Evolutionary conservation across 441 rosid genomes (phyloP), one percentile per base, ranked within the genome.

Genomic region (Breynia disticha): DNA sequence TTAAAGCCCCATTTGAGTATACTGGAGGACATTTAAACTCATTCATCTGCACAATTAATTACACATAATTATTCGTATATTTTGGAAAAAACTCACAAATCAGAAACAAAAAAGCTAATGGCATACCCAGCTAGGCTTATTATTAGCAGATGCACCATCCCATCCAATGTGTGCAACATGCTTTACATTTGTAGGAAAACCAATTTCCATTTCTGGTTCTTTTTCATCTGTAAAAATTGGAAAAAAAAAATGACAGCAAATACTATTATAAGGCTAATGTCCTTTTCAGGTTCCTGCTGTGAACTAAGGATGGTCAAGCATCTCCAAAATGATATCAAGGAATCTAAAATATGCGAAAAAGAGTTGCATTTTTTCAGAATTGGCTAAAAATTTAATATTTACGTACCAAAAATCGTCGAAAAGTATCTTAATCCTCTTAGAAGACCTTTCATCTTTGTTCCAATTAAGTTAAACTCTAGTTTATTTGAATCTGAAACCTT

Each of bases 121-220:
- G 14, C 55, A 16, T 78, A 89, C 97, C 97, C 97, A 84, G 73
- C 76, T 84, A 2, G 97, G 95, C 0, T 72, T 44, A 43, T 72
- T 44, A 43, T 59, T 73, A 55, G 76, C 59, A 45, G 80, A 64
- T 18, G 93, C 81, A 67, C 88, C 86, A 22, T 80, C 87, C 70
- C 72, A 63, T 52, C 95, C 97, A 18, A 86, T 86, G 61, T 89
- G 95, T 39, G 95, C 86, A 38, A 89, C 93, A 70, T 86, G 95
- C 68, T 82, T 86, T 38, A 89, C 97, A 72, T 89, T 90, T 43
- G 93, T 89, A 41, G 97, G 97, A 16, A 61, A 49, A 32, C 97
- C 97, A 5, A 89, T 89, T 67, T 83, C 70, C 76, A 89, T 65
- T 67, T 86, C 95, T 54, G 69, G 68, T 62, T 83, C 93, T 54